Evolutionary conservation across 768 basidiomycete species (phyloP).

Genomic region (Leccinum imitatum): DNA sequence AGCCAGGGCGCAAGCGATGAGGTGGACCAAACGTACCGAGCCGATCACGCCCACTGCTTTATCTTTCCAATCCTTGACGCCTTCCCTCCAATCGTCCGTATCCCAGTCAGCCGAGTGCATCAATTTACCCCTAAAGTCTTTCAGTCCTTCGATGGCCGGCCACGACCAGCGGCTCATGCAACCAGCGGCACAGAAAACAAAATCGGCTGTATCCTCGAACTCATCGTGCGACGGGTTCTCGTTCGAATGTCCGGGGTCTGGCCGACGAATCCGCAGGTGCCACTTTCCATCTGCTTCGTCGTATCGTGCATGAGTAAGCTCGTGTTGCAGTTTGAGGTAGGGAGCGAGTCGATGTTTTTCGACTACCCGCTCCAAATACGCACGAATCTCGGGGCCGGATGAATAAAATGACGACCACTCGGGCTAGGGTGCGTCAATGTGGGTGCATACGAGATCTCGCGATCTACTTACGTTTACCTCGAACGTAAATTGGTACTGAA

Average conservation of each 20-base stretch:
- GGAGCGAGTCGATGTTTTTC: conserved; percentile 54
- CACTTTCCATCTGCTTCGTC: conserved; percentile 53
- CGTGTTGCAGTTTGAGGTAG: conserved; percentile 56
- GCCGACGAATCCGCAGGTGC: conserved; percentile 47
- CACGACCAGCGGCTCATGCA: neutral
- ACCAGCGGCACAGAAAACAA: neutral
- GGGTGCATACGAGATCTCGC: neutral
- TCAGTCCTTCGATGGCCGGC: neutral
- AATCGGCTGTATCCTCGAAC: neutral
- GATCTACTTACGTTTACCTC: conserved; percentile 43
- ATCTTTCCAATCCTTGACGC: conserved; percentile 46
- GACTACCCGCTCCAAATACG: conserved; percentile 51
- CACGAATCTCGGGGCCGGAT: conserved; percentile 56
- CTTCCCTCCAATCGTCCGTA: conserved; percentile 44
- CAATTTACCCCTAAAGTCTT: neutral
- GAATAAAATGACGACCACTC: conserved; percentile 61
- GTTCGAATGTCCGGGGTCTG: conserved; percentile 12
- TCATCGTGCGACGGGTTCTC: conserved; percentile 27
- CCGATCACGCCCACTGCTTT: conserved; percentile 30
- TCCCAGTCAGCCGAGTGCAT: conserved; percentile 42
- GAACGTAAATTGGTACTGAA: conserved; percentile 59
- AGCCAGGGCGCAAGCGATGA: neutral
- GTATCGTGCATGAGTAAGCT: conserved; percentile 51
- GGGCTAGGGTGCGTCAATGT: neutral
- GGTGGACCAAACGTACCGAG: neutral